A percentile compares a stretch with the other conserved stretches of the same genome.
Conservation (phyloP, 805 yeast genomes). For the Myxozyma melibiosi region DNA sequence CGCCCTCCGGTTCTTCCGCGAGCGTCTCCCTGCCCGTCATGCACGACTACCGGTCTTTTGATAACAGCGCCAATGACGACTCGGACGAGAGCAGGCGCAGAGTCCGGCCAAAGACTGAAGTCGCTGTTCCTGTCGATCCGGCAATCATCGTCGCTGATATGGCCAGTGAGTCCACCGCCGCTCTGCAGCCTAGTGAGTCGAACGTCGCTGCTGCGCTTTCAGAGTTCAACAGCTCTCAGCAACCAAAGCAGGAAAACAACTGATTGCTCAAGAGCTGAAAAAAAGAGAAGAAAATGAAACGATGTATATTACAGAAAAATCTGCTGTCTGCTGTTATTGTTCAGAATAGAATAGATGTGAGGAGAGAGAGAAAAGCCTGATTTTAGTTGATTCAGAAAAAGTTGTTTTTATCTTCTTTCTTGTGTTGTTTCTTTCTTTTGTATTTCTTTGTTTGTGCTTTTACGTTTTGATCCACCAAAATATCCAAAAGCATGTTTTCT, state of each 20-base stretch:
- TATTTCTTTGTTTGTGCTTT: too few relatives aligned
- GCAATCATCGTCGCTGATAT: neutral
- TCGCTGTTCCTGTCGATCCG: slow-evolving; percentile 8
- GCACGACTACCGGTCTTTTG: too few relatives aligned
- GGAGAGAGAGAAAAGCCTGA: too few relatives aligned
- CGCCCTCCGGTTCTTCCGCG: too few relatives aligned
- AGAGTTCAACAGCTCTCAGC: neutral
- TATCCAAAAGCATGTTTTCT: too few relatives aligned
- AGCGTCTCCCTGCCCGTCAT: too few relatives aligned
- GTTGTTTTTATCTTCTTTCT: neutral
- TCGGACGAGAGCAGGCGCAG: neutral
- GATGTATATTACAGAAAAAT: too few relatives aligned
- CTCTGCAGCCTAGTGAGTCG: slow-evolving; percentile 18
- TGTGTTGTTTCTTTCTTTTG: neutral
- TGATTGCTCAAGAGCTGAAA: neutral
- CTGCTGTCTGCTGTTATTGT: too few relatives aligned
- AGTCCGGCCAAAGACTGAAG: slow-evolving; percentile 10
- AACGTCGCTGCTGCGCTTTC: slow-evolving; percentile 8
- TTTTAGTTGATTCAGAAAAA: neutral
- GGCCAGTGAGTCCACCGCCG: neutral
- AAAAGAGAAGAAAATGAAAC: too few relatives aligned
- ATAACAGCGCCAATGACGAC: slow-evolving; percentile 3
- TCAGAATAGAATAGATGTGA: too few relatives aligned
- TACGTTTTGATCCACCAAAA: too few relatives aligned
- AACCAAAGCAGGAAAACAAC: neutral